A percentile compares a stretch with the other conserved stretches of the same genome.
These are phyloP conservation scores for Clausena lansium DNA, from an alignment of 345 rosid genomes.

Conservation along the genomic window DNA sequence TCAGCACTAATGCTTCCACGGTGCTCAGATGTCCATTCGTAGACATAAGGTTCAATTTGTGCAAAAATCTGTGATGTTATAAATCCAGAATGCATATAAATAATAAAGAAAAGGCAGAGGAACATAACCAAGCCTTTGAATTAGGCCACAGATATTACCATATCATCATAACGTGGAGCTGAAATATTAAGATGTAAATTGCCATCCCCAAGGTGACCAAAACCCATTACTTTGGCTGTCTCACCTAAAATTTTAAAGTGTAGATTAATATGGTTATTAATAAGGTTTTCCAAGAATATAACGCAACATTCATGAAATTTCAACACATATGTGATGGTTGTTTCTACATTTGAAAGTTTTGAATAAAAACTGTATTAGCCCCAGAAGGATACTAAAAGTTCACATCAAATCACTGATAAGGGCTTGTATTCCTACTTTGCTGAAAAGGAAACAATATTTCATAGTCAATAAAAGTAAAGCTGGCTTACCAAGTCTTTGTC, in stretches of 20 bases:
- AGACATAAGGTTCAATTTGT: slow-evolving; percentile 82
- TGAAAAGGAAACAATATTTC: not conserved
- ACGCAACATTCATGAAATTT: not conserved
- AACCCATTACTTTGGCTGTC: slow-evolving; percentile 70
- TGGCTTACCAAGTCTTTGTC: slow-evolving; percentile 64
- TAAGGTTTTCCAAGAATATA: not conserved
- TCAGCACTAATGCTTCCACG: slow-evolving; percentile 96
- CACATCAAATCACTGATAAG: not conserved
- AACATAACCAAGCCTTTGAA: not conserved
- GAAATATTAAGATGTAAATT: slow-evolving; percentile 93
- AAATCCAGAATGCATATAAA: not conserved
- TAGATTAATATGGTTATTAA: not conserved
- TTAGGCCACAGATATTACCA: slow-evolving; percentile 34
- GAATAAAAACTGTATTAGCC: not conserved
- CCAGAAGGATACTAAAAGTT: not conserved
- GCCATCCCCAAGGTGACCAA: slow-evolving; percentile 96
- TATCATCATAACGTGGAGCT: slow-evolving; percentile 58
- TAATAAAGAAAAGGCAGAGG: not conserved
- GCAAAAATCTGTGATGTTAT: slow-evolving; percentile 57
- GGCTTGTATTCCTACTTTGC: not conserved
- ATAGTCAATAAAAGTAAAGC: not conserved
- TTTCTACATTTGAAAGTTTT: not conserved
- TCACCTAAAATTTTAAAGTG: slow-evolving; percentile 43
- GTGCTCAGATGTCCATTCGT: slow-evolving; percentile 91
- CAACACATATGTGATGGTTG: not conserved